phyloP scores from a whole-genome alignment of 805 yeast genomes.

The Candida hungchunana region DNA sequence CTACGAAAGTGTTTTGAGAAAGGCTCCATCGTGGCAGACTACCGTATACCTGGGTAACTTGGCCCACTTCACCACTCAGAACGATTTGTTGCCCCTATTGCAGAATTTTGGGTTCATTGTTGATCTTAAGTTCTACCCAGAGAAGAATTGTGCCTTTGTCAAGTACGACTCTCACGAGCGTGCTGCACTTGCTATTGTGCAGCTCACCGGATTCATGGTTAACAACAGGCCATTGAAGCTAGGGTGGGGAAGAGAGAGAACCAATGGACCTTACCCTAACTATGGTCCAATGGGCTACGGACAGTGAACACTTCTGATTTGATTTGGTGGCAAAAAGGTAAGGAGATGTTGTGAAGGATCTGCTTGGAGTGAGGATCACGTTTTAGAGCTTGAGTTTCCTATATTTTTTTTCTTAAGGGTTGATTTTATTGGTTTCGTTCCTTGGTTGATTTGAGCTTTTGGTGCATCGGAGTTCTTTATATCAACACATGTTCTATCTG shows the following conservation, averaged over 20 bases:
- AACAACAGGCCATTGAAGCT: slow-evolving; percentile 77
- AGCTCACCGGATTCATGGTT: slow-evolving; percentile 62
- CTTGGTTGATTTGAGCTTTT: too few relatives aligned
- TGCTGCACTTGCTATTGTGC: slow-evolving; percentile 85
- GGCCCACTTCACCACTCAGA: slow-evolving; percentile 70
- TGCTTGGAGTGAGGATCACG: too few relatives aligned
- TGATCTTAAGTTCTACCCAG: slow-evolving; percentile 75
- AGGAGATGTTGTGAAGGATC: too few relatives aligned
- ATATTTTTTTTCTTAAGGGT: too few relatives aligned
- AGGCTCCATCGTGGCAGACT: slow-evolving; percentile 78
- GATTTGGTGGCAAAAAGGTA: too few relatives aligned
- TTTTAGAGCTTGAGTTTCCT: too few relatives aligned
- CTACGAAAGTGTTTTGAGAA: slow-evolving; percentile 68
- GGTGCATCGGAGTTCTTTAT: too few relatives aligned
- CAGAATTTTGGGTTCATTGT: slow-evolving; percentile 80
- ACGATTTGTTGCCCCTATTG: slow-evolving; percentile 66
- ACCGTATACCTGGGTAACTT: slow-evolving; percentile 86
- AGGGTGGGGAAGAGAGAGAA: slow-evolving; percentile 70
- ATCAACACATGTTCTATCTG: too few relatives aligned
- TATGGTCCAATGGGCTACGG: slow-evolving; percentile 17
- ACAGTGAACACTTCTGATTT: too few relatives aligned
- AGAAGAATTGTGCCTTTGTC: slow-evolving; percentile 84
- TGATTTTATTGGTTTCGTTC: too few relatives aligned
- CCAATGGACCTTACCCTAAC: slow-evolving; percentile 20
- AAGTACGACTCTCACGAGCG: slow-evolving; percentile 83